Evolutionary conservation across 352 stramenopile species (phyloP).

Genomic region (Phytophthora fragariaefolia): DNA sequence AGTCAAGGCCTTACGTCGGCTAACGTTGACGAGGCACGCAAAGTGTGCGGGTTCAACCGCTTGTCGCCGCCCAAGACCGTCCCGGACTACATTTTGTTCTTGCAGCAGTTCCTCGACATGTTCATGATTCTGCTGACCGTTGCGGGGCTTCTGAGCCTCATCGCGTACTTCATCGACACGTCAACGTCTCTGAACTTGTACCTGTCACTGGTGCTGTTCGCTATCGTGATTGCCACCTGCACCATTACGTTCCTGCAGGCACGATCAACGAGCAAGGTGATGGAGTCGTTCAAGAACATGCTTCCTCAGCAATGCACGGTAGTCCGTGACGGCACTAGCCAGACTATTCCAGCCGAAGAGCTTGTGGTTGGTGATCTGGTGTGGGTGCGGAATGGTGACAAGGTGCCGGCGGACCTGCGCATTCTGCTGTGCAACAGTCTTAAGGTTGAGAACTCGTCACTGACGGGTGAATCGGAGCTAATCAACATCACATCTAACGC

Average conservation of each 20-base stretch:
- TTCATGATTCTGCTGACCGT: constrained; percentile 51
- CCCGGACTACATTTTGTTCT: constrained; percentile 47
- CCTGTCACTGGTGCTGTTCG: constrained; percentile 48
- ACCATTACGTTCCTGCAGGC: constrained; percentile 51
- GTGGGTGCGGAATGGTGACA: constrained; percentile 57
- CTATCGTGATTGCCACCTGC: constrained; percentile 47
- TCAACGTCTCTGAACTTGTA: constrained; percentile 51
- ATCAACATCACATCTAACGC: constrained; percentile 38
- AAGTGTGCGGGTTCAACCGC: constrained; percentile 44
- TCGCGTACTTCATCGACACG: constrained; percentile 50
- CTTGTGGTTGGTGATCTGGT: constrained; percentile 62
- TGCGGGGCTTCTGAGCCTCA: constrained; percentile 42
- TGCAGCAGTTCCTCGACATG: constrained; percentile 55
- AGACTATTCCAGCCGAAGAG: constrained; percentile 50
- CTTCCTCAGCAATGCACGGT: constrained; percentile 47
- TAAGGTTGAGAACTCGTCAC: constrained; percentile 72
- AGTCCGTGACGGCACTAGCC: constrained; percentile 50
- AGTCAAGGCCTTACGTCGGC: constrained; percentile 31
- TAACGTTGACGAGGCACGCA: constrained; percentile 24
- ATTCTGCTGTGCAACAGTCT: constrained; percentile 56
- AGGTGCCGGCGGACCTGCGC: constrained; percentile 57
- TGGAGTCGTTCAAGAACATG: constrained; percentile 66
- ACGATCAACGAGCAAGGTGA: constrained; percentile 48
- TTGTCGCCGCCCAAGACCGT: constrained; percentile 42
- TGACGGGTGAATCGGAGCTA: constrained; percentile 64